These are phyloP conservation scores for Mycena filopes DNA, from an alignment of 768 basidiomycete species.

Conservation along the genomic window DNA sequence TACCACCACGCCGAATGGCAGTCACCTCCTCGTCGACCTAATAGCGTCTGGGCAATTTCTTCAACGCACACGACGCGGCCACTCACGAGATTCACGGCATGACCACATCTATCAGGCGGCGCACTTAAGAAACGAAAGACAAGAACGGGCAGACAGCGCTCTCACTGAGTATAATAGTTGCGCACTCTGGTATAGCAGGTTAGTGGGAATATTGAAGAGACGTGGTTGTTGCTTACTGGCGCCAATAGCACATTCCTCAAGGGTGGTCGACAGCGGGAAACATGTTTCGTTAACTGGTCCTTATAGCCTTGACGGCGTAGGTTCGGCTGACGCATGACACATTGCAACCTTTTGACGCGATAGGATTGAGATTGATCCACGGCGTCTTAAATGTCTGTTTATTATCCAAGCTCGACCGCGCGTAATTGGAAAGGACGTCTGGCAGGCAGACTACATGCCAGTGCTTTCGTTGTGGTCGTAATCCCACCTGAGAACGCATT, in stretches of 20 bases:
- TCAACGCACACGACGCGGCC: background rate
- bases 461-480: constrained; percentile 10
- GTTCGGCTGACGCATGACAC: constrained; percentile 34
- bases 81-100: constrained; percentile 31
- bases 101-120: constrained; percentile 28
- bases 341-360: constrained; percentile 32
- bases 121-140: constrained; percentile 13
- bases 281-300: constrained; percentile 13
- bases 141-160: no score
- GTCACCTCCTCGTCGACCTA: constrained; percentile 32
- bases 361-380: constrained; percentile 29
- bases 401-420: constrained; percentile 12
- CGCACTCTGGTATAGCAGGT: constrained; percentile 26
- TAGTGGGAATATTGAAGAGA: background rate
- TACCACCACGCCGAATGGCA: background rate
- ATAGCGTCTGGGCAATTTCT: background rate
- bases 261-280: constrained; percentile 5
- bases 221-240: constrained; percentile 22
- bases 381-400: constrained; percentile 28
- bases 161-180: constrained; percentile 32
- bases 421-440: constrained; percentile 28
- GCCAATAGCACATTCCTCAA: constrained; percentile 33
- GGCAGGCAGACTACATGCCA: constrained; percentile 29
- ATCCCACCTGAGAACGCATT: constrained; percentile 14
- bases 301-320: constrained; percentile 30